phyloP scores from a whole-genome alignment of 2,329 filamentous ascomycete genomes.

The Cryoendolithus antarcticus region DNA sequence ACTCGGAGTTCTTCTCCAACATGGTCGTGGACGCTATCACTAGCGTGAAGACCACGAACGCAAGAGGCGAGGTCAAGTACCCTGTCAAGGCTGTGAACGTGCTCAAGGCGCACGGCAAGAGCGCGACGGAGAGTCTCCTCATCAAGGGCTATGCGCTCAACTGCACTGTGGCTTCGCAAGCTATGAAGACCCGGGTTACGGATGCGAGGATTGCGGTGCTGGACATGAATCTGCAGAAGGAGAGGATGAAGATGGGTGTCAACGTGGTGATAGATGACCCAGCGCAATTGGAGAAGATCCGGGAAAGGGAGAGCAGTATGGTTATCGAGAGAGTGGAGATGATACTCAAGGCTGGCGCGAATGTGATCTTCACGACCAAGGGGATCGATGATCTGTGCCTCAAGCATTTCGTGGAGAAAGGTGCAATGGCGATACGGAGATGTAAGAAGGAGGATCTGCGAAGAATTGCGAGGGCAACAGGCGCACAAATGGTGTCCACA shows the following conservation, averaged over 20 bases:
- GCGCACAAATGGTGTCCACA: conserved; percentile 82
- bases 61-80: conserved; percentile 83
- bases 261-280: conserved; percentile 98
- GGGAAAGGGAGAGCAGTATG: conserved; percentile 83
- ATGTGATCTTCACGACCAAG: conserved; percentile 93
- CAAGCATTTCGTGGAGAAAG: conserved; percentile 88
- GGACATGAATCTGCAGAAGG: conserved; percentile 98
- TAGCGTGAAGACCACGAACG: conserved; percentile 86
- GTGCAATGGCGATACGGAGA: conserved; percentile 86
- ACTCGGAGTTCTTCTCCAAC: conserved; percentile 92
- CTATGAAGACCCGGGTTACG: conserved; percentile 83
- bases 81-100: conserved; percentile 99
- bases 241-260: conserved; percentile 97
- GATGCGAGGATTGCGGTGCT: conserved; percentile 95
- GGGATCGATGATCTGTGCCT: conserved; percentile 93
- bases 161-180: conserved; percentile 96
- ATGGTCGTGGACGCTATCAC: conserved; percentile 96
- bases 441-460: conserved; percentile 98
- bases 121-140: conserved; percentile 71
- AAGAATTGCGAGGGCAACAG: conserved; percentile 90
- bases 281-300: conserved; percentile 92
- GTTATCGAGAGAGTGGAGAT: conserved; percentile 89
- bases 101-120: conserved; percentile 95
- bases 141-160: conserved; percentile 96
- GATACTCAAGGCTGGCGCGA: conserved; percentile 94